Base-by-base conservation (phyloP, 805 yeast species). In the Candida palmyrensis region DNA sequence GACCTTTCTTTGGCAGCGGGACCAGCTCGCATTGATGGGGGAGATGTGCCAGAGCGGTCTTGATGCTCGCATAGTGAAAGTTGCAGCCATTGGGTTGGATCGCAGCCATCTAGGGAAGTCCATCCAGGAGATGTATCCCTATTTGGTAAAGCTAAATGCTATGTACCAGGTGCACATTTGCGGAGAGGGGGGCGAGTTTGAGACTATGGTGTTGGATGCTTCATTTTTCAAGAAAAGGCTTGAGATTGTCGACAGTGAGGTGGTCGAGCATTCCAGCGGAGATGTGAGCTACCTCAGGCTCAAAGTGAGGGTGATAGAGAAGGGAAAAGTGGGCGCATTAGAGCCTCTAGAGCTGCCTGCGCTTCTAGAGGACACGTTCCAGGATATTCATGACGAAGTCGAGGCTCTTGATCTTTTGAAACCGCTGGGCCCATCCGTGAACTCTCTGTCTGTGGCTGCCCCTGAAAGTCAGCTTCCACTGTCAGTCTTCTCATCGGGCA, bases 171-270 rank as follows among this genome's bases (percentile, higher is more conserved):
- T 89, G 10, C 96, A 90, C 54, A 78, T 92, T 0, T 92, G 98
- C 62, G 99, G 99, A 10, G 99, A 92, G 64, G 99, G 99, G 21
- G 99, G 99, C 1, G 99, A 92, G 56, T 92, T 87, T 56, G 99
- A 92, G 55, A 82, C 96, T 0, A 62, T 90, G 44, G 97, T 90
- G 2, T 64, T 92, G 18, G 96, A 92, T 55, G 86, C 94, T 1
- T 95, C 96, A 0, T 80, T 86, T 39, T 92, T 90, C 60, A 61
- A 59, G 20, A 77, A 75, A 24, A 60, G 53, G 33, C 53, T 81
- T 27, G 60, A 57, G 6, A 56, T 82, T 12, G 53, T 45, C 1
- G 59, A 67, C 2, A 52, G 51, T 11, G 49, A 63, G 18, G 53
- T 71, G 1, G 57, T 74, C 1, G 53, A 66, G 13, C 78, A 71